A percentile compares a stretch with the other conserved stretches of the same genome.
phyloP scores from a whole-genome alignment of 345 rosid species.

The Diplotaxis tenuifolia region DNA sequence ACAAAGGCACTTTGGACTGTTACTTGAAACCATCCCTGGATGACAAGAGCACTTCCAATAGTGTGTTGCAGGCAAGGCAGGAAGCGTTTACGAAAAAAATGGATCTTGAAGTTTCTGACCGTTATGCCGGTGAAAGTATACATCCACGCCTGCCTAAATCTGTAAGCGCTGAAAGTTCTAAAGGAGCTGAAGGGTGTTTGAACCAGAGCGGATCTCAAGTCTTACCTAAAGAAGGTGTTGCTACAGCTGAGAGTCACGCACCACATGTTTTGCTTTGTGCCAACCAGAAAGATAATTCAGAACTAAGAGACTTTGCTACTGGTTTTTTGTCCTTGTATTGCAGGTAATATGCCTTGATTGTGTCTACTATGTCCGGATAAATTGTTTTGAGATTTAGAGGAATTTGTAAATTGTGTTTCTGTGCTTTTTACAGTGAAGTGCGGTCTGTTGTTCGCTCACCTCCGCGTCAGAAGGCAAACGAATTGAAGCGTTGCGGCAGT shows the following conservation, averaged over 20 bases:
- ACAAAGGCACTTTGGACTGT: slow-evolving; percentile 63
- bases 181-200: slow-evolving; percentile 29
- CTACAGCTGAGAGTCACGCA: slow-evolving; percentile 31
- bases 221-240: slow-evolving; percentile 38
- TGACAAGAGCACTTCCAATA: slow-evolving; percentile 24
- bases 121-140: slow-evolving; percentile 35
- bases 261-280: slow-evolving; percentile 32
- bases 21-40: slow-evolving; percentile 57
- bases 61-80: slow-evolving; percentile 35
- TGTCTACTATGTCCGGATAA: not conserved
- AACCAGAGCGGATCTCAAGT: slow-evolving; percentile 36
- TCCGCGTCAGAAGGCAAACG: slow-evolving; percentile 42
- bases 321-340: slow-evolving; percentile 88
- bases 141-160: slow-evolving; percentile 28
- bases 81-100: slow-evolving; percentile 49
- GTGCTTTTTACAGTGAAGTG: slow-evolving; percentile 52
- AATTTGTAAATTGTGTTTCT: slow-evolving; percentile 14
- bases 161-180: slow-evolving; percentile 26
- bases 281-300: slow-evolving; percentile 41
- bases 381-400: slow-evolving; percentile 1
- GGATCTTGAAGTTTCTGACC: slow-evolving; percentile 40
- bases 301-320: slow-evolving; percentile 69
- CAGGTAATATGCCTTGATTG: slow-evolving; percentile 48
- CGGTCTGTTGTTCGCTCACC: slow-evolving; percentile 48
- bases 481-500: slow-evolving; percentile 52